Conservation (phyloP, 805 yeast genomes). For the Lipomyces mesembrius region DNA sequence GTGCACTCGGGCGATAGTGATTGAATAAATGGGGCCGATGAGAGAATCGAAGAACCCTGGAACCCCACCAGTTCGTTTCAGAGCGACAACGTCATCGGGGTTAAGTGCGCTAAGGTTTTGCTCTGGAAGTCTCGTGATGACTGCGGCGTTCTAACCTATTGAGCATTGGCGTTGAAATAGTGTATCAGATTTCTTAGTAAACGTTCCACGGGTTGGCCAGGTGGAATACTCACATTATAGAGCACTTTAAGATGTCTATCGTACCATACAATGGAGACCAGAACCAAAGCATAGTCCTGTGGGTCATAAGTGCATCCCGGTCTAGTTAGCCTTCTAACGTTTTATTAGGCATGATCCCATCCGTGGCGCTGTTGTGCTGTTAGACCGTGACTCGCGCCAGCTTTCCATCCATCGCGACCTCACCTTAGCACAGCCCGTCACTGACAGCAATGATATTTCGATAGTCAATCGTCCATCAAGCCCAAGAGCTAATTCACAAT, state of each 20-base stretch:
- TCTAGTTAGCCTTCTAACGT: background rate
- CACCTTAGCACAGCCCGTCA: background rate
- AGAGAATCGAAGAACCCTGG: no score
- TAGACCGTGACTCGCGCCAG: conserved; percentile 30
- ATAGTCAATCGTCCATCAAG: background rate
- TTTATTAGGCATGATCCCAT: conserved; percentile 30
- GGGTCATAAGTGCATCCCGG: background rate
- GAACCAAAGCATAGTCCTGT: conserved; percentile 32
- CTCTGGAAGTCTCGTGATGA: no score
- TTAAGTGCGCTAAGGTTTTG: no score
- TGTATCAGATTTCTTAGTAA: background rate
- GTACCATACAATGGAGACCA: conserved; percentile 28
- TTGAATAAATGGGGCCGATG: background rate
- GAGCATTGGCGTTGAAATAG: no score
- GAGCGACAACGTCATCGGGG: background rate
- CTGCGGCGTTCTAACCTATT: no score
- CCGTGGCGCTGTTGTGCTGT: conserved; percentile 30
- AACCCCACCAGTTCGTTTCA: background rate
- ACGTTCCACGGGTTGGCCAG: background rate
- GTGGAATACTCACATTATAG: background rate
- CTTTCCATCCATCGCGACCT: conserved; percentile 31
- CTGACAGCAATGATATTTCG: conserved; percentile 4
- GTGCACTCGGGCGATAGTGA: background rate
- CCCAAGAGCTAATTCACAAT: background rate
- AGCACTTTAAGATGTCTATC: conserved; percentile 26